A percentile compares a stretch with the other conserved stretches of the same genome.
Conservation (phyloP, 2,329 filamentous ascomycete species). For the Periconia digitata region DNA sequence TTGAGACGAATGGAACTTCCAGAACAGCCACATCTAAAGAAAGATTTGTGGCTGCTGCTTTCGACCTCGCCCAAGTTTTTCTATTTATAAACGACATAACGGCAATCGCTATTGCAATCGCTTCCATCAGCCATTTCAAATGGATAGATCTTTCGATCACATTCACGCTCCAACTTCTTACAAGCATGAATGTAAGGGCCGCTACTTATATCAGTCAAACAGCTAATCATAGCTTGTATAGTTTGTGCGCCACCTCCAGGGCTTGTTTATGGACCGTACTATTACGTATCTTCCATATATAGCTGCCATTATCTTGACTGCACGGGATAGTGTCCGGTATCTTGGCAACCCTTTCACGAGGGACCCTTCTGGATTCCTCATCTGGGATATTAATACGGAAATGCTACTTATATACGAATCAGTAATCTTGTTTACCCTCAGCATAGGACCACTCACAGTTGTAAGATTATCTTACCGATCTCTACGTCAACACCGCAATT, state of each 20-base stretch:
- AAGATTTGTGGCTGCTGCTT: conserved; percentile 7
- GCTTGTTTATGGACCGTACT: conserved; percentile 8
- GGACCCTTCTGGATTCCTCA: conserved; percentile 9
- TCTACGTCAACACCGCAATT: conserved; percentile 9
- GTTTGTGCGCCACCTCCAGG: conserved; percentile 7
- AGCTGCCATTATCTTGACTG: conserved; percentile 9
- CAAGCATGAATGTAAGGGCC: conserved; percentile 11
- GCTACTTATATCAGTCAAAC: conserved; percentile 8
- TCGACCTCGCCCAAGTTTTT: conserved; percentile 7
- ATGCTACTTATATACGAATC: conserved; percentile 14
- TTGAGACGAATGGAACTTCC: conserved; percentile 7
- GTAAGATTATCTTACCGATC: conserved; percentile 6
- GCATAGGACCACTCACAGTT: conserved; percentile 9
- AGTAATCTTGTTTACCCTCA: conserved; percentile 10
- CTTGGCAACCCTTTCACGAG: conserved; percentile 8
- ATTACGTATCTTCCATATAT: conserved; percentile 10
- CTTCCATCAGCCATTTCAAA: conserved; percentile 9
- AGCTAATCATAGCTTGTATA: conserved; percentile 12
- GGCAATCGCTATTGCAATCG: conserved; percentile 7
- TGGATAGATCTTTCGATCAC: conserved; percentile 11
- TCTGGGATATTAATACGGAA: conserved; percentile 8
- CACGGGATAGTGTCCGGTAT: conserved; percentile 9
- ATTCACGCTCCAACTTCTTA: conserved; percentile 8
- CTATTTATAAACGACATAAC: conserved; percentile 12
- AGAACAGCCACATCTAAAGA: conserved; percentile 4